Evolutionary conservation across 2,329 filamentous ascomycete genomes (phyloP), one percentile per base, ranked within the genome.

Genomic region (Arthrobotrys iridis): DNA sequence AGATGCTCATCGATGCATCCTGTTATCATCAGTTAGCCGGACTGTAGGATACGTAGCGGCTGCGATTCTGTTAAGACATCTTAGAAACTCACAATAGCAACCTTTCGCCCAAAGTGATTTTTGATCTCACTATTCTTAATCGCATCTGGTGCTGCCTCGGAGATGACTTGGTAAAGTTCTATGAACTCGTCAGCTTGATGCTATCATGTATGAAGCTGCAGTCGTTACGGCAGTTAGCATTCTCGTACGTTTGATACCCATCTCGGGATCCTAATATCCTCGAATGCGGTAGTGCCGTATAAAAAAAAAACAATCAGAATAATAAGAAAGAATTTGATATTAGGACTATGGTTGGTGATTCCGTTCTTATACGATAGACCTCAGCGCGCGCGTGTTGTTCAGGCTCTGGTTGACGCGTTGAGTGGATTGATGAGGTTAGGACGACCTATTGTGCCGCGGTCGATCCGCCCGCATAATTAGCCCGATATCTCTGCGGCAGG

Each of bases 91-190:
- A 96, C 93, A 83, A 97, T 97, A 60, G 94, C 94, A 76, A 99
- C 94, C 84, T 99, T 99, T 82, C 95, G 92, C 77, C 95, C 95
- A 82, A 99, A 99, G 78, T 99, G 95, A 80, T 94, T 94, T 85
- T 99, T 99, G 86, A 99, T 99, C 81, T 99, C 95, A 75, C 95
- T 93, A 81, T 93, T 91, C 83, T 97, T 98, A 86, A 97, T 88
- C 33, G 95, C 91, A 84, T 93, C 92, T n/a, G 95, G 95, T 78
- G 93, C 92, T 84, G 98, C 91, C 81, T 97, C 93, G 80, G 91
- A 91, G 83, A 95, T 93, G 82, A 95, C 90, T 78, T 88, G 87
- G 82, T 90, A 93, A 45, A 95, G 87, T 79, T 91, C 88, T 85
- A 77, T 10, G 24, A 40, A 41, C 45, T 79, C 35, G 55, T 66